Evolutionary conservation across 164 flowering plant genomes (phyloP).

Genomic region (Kalanchoe fedtschenkoi): DNA sequence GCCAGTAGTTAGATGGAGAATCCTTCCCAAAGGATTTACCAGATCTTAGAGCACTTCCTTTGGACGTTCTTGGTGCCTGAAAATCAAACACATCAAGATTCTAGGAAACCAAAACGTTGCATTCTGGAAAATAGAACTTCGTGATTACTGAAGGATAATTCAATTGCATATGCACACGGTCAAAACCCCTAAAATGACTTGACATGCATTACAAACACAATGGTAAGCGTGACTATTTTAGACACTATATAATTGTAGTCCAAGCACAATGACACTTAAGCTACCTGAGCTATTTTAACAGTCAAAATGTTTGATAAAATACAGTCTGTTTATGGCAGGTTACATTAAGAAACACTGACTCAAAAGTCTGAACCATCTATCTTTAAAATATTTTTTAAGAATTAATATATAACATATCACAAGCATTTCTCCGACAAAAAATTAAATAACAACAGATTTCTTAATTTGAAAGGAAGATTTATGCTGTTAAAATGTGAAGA

Average conservation of each 20-base stretch:
- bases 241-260: no score
- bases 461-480: background rate
- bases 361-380: background rate
- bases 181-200: background rate
- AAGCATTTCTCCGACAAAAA: background rate
- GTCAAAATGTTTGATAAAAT: no score
- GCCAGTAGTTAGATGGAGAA: conserved; percentile 69
- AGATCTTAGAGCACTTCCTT: conserved; percentile 60
- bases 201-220: background rate
- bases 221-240: no score
- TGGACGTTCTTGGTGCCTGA: conserved; percentile 90
- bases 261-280: no score
- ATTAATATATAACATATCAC: background rate
- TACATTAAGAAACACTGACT: background rate
- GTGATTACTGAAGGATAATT: background rate
- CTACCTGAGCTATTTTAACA: no score
- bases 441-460: background rate
- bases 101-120: background rate
- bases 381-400: background rate
- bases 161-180: background rate
- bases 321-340: background rate
- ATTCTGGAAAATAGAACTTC: background rate
- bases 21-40: conserved; percentile 76
- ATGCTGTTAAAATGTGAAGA: background rate
- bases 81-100: background rate